Conservation (phyloP, 2,329 filamentous ascomycete genomes). For the Beauveria brongniartii region DNA sequence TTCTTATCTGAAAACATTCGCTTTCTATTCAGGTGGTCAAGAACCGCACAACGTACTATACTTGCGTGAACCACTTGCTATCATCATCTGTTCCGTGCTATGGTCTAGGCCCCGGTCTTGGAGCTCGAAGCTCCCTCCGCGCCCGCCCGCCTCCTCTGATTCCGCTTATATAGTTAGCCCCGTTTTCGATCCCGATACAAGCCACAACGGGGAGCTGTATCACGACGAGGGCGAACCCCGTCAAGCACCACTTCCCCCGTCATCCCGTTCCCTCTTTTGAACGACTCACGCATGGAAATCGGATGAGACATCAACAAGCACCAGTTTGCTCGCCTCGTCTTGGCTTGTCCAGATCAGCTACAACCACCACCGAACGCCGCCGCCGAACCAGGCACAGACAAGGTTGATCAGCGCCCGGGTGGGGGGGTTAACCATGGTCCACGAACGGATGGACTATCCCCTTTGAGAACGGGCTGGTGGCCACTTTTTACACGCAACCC, state of each 20-base stretch:
- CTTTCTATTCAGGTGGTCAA: neutral
- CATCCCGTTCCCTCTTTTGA: neutral
- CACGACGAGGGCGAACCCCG: neutral
- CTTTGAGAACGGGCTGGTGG: neutral
- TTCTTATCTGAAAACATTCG: neutral
- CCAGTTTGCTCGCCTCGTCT: neutral
- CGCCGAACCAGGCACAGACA: neutral
- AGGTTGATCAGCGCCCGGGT: neutral
- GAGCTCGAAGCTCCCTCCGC: neutral
- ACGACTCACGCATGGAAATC: neutral
- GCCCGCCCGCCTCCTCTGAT: neutral
- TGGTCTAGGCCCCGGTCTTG: neutral
- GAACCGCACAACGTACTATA: neutral
- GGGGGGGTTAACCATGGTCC: too few species aligned
- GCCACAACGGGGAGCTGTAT: neutral
- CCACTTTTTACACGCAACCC: neutral
- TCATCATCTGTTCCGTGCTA: too few species aligned
- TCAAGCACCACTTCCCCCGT: neutral
- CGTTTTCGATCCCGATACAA: neutral
- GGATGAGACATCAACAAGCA: neutral
- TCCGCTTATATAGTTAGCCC: slow-evolving; percentile 8
- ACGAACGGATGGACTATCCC: neutral
- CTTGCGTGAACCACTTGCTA: too few species aligned
- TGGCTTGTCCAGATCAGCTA: neutral
- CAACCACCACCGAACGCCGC: too few species aligned